These are phyloP conservation scores for Bassia scoparia DNA, from an alignment of 148 eudicot species.

Conservation along the genomic window DNA sequence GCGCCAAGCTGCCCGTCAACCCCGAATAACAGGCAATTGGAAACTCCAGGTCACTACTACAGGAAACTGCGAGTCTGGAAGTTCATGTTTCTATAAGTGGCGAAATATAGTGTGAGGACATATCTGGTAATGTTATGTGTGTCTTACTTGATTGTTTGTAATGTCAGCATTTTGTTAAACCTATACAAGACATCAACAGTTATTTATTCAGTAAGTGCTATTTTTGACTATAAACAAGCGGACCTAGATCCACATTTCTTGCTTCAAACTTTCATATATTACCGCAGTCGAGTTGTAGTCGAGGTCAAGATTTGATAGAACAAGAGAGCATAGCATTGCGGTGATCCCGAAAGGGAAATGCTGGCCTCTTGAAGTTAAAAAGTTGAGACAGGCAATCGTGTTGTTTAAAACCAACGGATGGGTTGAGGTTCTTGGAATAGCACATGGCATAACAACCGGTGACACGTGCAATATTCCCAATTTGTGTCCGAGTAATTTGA, in stretches of 20 bases:
- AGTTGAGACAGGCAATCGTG: constrained; percentile 13
- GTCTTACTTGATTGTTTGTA: background rate
- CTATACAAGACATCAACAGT: too few species aligned
- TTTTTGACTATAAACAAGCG: too few species aligned
- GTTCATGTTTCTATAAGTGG: constrained; percentile 24
- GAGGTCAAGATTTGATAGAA: constrained; percentile 13
- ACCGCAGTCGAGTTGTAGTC: constrained; percentile 16
- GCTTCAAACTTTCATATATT: constrained; percentile 17
- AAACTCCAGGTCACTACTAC: background rate
- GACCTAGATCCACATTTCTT: too few species aligned
- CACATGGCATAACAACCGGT: constrained; percentile 15
- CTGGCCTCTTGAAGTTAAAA: constrained; percentile 28
- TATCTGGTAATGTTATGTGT: constrained; percentile 25
- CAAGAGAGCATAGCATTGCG: constrained; percentile 25
- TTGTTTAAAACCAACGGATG: constrained; percentile 27
- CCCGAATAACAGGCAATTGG: too few species aligned
- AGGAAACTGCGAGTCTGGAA: background rate
- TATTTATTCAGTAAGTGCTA: too few species aligned
- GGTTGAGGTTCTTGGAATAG: constrained; percentile 32
- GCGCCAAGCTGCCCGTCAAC: background rate
- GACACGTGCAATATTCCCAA: constrained; percentile 24
- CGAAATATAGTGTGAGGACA: constrained; percentile 2
- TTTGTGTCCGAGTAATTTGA: constrained; percentile 18
- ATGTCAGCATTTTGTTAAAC: background rate
- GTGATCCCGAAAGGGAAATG: constrained; percentile 32